phyloP scores from a whole-genome alignment of 495 filamentous ascomycete species.

The Cercophora sp. region DNA sequence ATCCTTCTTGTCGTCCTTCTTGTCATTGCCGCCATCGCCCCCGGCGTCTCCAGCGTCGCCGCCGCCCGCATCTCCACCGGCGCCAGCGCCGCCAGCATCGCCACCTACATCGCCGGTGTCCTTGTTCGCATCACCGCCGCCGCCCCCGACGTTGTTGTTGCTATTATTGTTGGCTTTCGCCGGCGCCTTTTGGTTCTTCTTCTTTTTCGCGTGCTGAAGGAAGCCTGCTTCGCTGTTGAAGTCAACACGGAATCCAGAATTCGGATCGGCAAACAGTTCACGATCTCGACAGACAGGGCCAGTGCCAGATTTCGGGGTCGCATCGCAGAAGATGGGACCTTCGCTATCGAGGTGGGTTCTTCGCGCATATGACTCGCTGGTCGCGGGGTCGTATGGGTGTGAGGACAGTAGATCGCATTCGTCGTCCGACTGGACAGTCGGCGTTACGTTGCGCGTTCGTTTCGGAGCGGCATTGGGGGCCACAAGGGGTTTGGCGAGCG shows the following conservation, averaged over 20 bases:
- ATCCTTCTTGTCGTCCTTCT: constrained; percentile 25
- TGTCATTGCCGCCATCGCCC: constrained; percentile 26
- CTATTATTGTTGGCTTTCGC: constrained; percentile 9
- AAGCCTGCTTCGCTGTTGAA: constrained; percentile 45
- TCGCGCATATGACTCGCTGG: constrained; percentile 20
- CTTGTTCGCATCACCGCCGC: constrained; percentile 45
- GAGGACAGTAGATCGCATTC: constrained; percentile 6
- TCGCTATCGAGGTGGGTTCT: background rate
- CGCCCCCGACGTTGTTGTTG: constrained; percentile 20
- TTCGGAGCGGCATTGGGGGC: constrained; percentile 17
- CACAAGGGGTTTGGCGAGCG: constrained; percentile 4
- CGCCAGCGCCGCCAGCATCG: constrained; percentile 22
- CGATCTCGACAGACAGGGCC: constrained; percentile 11
- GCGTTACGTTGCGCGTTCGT: constrained; percentile 11
- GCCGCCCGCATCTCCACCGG: constrained; percentile 16
- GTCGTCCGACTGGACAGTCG: background rate
- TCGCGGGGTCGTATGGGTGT: constrained; percentile 15
- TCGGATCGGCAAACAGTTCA: constrained; percentile 28
- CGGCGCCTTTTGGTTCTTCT: constrained; percentile 18
- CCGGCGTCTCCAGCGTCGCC: constrained; percentile 22
- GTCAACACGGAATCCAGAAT: constrained; percentile 35
- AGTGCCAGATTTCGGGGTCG: background rate
- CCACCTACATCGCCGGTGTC: constrained; percentile 29
- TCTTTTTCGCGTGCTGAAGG: constrained; percentile 41
- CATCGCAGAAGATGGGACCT: background rate